A percentile compares a stretch with the other conserved stretches of the same genome.
These are phyloP conservation scores for Punctularia strigosozonata DNA, from an alignment of 768 basidiomycete species.

Conservation along the genomic window DNA sequence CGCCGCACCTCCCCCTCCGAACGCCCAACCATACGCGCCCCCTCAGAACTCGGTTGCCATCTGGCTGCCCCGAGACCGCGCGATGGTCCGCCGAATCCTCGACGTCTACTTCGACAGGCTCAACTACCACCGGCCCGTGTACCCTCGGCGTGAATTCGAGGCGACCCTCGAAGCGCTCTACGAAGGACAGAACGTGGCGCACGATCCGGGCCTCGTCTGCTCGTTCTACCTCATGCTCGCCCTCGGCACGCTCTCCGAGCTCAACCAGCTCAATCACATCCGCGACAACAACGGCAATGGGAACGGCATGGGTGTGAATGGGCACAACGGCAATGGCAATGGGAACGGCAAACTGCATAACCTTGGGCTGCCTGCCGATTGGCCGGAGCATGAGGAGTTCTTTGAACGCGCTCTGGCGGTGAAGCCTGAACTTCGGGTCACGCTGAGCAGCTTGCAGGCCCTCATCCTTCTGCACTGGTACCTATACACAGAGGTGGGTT, in stretches of 20 bases:
- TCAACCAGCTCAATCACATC: slow-evolving; percentile 57
- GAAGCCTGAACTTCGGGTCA: slow-evolving; percentile 76
- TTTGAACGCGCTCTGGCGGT: slow-evolving; percentile 67
- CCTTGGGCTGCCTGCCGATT: slow-evolving; percentile 29
- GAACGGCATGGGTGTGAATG: slow-evolving; percentile 38
- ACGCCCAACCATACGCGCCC: slow-evolving; percentile 4
- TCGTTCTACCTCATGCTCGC: slow-evolving; percentile 59
- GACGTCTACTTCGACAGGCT: slow-evolving; percentile 57
- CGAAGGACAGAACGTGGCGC: slow-evolving; percentile 30
- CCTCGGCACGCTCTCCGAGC: slow-evolving; percentile 60
- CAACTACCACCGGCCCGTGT: slow-evolving; percentile 62
- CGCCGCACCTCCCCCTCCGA: slow-evolving; percentile 12
- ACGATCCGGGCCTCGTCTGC: slow-evolving; percentile 61
- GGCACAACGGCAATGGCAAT: slow-evolving; percentile 33
- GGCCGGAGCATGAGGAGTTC: slow-evolving; percentile 80
- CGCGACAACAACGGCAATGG: slow-evolving; percentile 33
- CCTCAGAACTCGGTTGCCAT: slow-evolving; percentile 30
- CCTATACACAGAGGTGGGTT: slow-evolving; percentile 70
- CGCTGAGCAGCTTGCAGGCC: slow-evolving; percentile 72
- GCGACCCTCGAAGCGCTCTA: slow-evolving; percentile 47
- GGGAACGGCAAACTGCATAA: slow-evolving; percentile 21
- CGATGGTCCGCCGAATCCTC: slow-evolving; percentile 47
- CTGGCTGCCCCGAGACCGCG: slow-evolving; percentile 70
- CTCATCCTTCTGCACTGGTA: slow-evolving; percentile 83
- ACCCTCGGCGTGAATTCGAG: slow-evolving; percentile 49